phyloP scores from a whole-genome alignment of 805 yeast species.

The Saturnispora zaruensis region DNA sequence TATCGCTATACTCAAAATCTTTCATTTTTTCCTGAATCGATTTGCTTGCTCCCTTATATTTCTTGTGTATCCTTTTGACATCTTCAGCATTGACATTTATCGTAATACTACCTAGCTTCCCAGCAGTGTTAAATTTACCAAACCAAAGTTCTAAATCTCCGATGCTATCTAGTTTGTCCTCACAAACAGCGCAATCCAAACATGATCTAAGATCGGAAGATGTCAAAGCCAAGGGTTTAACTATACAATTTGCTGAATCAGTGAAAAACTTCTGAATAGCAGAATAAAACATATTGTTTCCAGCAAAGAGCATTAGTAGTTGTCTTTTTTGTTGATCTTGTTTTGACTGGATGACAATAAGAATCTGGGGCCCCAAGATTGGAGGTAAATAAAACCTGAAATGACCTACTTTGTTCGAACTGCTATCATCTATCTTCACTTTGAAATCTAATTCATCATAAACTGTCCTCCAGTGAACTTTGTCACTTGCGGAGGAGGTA shows the following conservation, averaged over 20 bases:
- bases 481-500: constrained; percentile 15
- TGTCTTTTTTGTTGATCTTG: not conserved
- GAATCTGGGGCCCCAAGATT: constrained; percentile 22
- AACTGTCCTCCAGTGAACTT: constrained; percentile 20
- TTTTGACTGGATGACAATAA: constrained; percentile 20
- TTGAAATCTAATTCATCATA: constrained; percentile 17
- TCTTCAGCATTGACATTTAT: constrained; percentile 21
- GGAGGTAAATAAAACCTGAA: constrained; percentile 24
- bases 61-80: constrained; percentile 14
- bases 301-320: constrained; percentile 11
- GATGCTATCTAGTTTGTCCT: constrained; percentile 3
- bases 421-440: constrained; percentile 17
- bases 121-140: constrained; percentile 18
- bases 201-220: constrained; percentile 3
- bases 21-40: not conserved
- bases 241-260: constrained; percentile 1
- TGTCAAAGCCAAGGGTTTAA: not conserved
- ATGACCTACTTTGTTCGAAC: constrained; percentile 18
- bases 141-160: constrained; percentile 13
- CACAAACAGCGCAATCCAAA: constrained; percentile 9
- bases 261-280: constrained; percentile 12
- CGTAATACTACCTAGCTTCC: constrained; percentile 19
- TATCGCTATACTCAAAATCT: not conserved
- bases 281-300: constrained; percentile 18
- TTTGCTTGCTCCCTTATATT: not conserved